Percentiles rank a stretch among this genome's conserved stretches.
phyloP scores from a whole-genome alignment of 2,329 filamentous ascomycete species.

The Emydomyces testavorans region DNA sequence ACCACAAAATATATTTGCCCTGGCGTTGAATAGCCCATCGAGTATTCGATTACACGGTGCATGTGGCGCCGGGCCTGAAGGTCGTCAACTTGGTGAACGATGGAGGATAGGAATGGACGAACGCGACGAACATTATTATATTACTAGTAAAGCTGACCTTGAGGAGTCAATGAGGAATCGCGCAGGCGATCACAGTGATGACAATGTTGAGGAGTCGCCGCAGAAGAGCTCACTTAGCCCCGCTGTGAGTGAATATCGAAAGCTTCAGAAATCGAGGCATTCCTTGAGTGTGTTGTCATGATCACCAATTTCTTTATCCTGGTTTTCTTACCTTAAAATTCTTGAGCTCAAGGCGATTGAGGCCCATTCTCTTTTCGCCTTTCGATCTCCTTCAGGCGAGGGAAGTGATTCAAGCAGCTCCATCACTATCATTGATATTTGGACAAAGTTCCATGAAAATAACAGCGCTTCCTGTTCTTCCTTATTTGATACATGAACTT shows the following conservation, averaged over 20 bases:
- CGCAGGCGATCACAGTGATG: not conserved
- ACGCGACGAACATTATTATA: conserved; percentile 43
- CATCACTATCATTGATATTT: too few species aligned
- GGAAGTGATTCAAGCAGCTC: too few species aligned
- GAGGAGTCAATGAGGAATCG: not conserved
- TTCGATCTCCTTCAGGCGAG: too few species aligned
- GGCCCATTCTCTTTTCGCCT: too few species aligned
- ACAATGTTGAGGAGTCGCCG: conserved; percentile 10
- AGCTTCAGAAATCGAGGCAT: conserved; percentile 22
- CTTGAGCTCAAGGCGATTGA: too few species aligned
- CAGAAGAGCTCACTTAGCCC: conserved; percentile 20
- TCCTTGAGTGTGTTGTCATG: conserved; percentile 15
- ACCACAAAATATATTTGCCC: conserved; percentile 60
- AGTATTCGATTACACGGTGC: conserved; percentile 42
- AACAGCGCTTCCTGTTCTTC: too few species aligned
- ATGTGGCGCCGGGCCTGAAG: conserved; percentile 46
- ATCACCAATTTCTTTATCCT: not conserved
- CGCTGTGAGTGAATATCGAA: conserved; percentile 27
- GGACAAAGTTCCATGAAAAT: too few species aligned
- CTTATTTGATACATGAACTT: too few species aligned
- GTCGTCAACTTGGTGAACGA: conserved; percentile 38
- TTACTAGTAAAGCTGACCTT: conserved; percentile 25
- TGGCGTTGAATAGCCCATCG: conserved; percentile 56
- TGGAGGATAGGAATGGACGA: conserved; percentile 39
- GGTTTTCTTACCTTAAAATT: not conserved